phyloP scores from a whole-genome alignment of 208 protist species.

The Wallacemonas sp. region DNA sequence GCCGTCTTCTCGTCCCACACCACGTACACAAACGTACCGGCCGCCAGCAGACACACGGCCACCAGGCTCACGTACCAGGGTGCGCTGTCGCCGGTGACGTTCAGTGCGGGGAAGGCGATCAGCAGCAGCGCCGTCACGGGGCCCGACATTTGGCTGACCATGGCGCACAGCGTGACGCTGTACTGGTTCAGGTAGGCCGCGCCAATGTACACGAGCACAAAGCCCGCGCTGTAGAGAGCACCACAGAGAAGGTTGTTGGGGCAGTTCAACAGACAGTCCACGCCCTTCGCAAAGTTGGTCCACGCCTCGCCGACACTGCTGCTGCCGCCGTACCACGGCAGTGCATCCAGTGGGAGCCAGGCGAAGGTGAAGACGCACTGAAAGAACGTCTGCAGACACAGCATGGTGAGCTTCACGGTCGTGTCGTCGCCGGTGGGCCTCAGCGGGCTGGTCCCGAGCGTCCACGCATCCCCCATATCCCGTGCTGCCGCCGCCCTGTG shows the following conservation, averaged over 20 bases:
- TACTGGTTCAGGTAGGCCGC: slow-evolving; percentile 65
- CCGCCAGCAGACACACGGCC: slow-evolving; percentile 30
- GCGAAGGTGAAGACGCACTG: slow-evolving; percentile 65
- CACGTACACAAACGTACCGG: slow-evolving; percentile 49
- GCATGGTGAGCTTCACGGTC: slow-evolving; percentile 59
- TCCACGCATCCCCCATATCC: slow-evolving; percentile 1
- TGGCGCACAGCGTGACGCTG: slow-evolving; percentile 66
- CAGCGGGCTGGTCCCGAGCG: slow-evolving; percentile 3
- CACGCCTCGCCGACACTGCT: slow-evolving; percentile 34
- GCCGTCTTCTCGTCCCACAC: slow-evolving; percentile 52
- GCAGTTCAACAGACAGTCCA: slow-evolving; percentile 26
- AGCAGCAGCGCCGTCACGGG: slow-evolving; percentile 59
- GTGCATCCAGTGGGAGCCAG: slow-evolving; percentile 50
- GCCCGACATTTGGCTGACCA: slow-evolving; percentile 59
- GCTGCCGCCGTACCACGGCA: slow-evolving; percentile 61
- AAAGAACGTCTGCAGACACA: slow-evolving; percentile 40
- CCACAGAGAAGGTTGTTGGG: slow-evolving; percentile 43
- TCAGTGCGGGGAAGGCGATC: slow-evolving; percentile 40
- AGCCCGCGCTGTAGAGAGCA: slow-evolving; percentile 48
- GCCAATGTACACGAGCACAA: slow-evolving; percentile 50
- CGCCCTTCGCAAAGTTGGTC: slow-evolving; percentile 25
- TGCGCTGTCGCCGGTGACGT: slow-evolving; percentile 38
- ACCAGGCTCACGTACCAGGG: slow-evolving; percentile 47
- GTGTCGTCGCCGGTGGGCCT: slow-evolving; percentile 34
- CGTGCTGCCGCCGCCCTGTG: too few species aligned